A percentile compares a stretch with the other conserved stretches of the same genome.
phyloP scores from a whole-genome alignment of 768 basidiomycete species.

The Podaxis pistillaris region DNA sequence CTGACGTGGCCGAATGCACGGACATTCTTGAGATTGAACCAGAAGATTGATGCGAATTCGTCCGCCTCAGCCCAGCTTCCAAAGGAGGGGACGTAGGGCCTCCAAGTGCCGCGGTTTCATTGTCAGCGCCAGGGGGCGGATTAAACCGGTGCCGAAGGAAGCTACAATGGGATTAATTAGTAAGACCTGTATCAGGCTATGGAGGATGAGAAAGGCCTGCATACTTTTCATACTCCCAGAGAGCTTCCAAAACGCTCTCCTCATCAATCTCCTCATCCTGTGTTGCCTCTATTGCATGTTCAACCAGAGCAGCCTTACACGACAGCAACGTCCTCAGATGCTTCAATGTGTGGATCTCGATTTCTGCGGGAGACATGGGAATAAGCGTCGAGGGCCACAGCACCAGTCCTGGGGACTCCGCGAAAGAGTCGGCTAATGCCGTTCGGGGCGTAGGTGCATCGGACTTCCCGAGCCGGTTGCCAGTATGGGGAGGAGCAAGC shows the following conservation, averaged over 20 bases:
- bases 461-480: not conserved
- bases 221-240: conserved; percentile 58
- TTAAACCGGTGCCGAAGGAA: conserved; percentile 66
- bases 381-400: conserved; percentile 59
- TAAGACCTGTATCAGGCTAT: not conserved
- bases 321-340: conserved; percentile 48
- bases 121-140: conserved; percentile 35
- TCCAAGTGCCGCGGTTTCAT: conserved; percentile 18
- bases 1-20: conserved; percentile 23
- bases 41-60: not conserved
- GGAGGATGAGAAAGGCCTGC: conserved; percentile 18
- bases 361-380: conserved; percentile 50
- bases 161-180: conserved; percentile 30
- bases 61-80: not conserved
- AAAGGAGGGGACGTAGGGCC: not conserved
- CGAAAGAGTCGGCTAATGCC: conserved; percentile 6
- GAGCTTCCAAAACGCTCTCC: conserved; percentile 33
- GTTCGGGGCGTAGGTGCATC: not conserved
- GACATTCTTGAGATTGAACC: not conserved
- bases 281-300: conserved; percentile 33
- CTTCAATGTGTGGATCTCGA: conserved; percentile 70
- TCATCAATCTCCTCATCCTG: conserved; percentile 36
- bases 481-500: conserved; percentile 44
- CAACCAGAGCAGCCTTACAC: conserved; percentile 35
- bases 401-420: conserved; percentile 59